A percentile compares a stretch with the other conserved stretches of the same genome.
phyloP scores from a whole-genome alignment of 2,329 filamentous ascomycete genomes.

The Phyllachora maydis region DNA sequence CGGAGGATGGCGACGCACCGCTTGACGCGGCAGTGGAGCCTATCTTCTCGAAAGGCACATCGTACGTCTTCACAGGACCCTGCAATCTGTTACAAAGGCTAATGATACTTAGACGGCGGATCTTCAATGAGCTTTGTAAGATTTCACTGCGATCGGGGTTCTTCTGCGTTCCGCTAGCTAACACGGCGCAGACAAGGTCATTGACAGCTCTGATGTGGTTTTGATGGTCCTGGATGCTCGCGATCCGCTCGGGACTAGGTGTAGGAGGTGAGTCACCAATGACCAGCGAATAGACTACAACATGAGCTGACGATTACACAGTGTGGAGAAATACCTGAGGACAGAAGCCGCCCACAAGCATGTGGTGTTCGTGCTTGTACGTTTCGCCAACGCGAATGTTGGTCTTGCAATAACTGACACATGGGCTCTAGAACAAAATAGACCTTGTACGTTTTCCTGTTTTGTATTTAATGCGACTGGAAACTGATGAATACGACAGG shows the following conservation, averaged over 20 bases:
- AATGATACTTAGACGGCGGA: slow-evolving; percentile 87
- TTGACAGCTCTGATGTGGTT: slow-evolving; percentile 87
- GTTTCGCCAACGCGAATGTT: neutral
- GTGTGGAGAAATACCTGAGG: slow-evolving; percentile 80
- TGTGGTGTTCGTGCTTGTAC: slow-evolving; percentile 40
- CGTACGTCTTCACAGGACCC: no score
- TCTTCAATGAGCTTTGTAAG: slow-evolving; percentile 94
- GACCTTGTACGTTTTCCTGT: no score
- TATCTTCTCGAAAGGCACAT: slow-evolving; percentile 86
- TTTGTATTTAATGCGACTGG: no score
- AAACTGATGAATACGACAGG: no score
- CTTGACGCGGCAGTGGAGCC: slow-evolving; percentile 45
- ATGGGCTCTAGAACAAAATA: slow-evolving; percentile 61
- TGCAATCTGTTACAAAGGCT: no score
- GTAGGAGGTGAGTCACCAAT: no score
- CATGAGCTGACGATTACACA: no score
- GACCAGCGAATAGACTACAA: no score
- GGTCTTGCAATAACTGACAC: neutral
- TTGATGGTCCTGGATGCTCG: slow-evolving; percentile 86
- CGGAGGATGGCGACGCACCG: slow-evolving; percentile 22
- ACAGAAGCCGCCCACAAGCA: slow-evolving; percentile 95
- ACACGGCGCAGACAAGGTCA: no score
- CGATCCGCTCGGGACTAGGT: slow-evolving; percentile 78
- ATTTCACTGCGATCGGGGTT: no score
- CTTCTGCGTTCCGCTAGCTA: no score